Base-by-base conservation (phyloP, 2,329 filamentous ascomycete genomes). In the Claviceps sp. region DNA sequence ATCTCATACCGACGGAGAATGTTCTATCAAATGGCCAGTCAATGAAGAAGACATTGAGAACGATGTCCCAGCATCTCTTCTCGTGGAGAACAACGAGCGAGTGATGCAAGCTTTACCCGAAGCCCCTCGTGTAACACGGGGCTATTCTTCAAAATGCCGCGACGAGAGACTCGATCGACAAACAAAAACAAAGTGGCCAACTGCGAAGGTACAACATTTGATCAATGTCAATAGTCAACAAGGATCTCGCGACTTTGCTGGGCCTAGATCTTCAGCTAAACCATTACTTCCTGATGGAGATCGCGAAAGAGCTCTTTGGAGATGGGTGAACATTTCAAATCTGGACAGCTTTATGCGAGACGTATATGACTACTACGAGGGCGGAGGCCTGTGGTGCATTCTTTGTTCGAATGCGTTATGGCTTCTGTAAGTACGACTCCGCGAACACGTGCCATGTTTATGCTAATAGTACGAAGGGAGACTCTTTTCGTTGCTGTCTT, bases 251-350 rank as follows among this genome's bases (percentile, higher is more conserved):
- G 26, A 40, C 11, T n/a, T 50, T 8, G 42, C 58, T 30, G 57
- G 64, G n/a, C 59, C 62, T 50, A 57, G 63, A 56, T 56, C 65
- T 24, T n/a, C 66, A 41, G 40, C 59, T 59, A 54, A 61, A 61
- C 55, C 60, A 45, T 52, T 60, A 16, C 52, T 66, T 20, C 56
- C 63, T 1, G 67, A 66, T 9, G 68, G 63, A 50, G 69, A 70
- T 4, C 62, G 82, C 65, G 85, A 91, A 62, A 85, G 84, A 65
- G 89, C 90, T 3, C 80, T 95, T 72, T 96, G 88, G 84, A 79
- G 87, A 67, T 96, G 90, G 86, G 87, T 87, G 51, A 95, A 95
- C 62, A 87, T 93, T 53, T 81, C 86, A 40, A 93, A 95, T 62
- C 73, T 96, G 50, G 90, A 96, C 67, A 84, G 82, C 60, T 96